phyloP scores from a whole-genome alignment of 306 rosid species.

The Spatholobus suberectus region DNA sequence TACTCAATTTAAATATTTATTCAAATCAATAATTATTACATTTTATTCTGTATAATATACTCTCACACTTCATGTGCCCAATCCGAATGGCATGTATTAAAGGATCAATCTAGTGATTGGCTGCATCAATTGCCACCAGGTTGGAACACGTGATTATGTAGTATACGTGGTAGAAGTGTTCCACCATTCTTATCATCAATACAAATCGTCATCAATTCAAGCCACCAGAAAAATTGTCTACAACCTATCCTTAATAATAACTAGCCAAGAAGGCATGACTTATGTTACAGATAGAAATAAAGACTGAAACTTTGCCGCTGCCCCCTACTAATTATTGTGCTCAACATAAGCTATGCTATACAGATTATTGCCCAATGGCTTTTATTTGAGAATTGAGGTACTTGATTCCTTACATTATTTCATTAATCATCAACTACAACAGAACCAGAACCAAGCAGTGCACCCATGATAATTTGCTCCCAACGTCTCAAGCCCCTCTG shows the following conservation, averaged over 20 bases:
- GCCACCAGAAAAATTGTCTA: not conserved
- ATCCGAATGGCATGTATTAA: not conserved
- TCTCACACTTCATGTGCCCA: not conserved
- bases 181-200: not conserved
- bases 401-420: slow-evolving; percentile 4
- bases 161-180: not conserved
- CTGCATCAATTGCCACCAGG: not conserved
- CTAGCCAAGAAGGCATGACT: not conserved
- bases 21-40: not conserved
- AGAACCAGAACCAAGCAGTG: slow-evolving; percentile 36
- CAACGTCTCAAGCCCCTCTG: slow-evolving; percentile 39
- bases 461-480: slow-evolving; percentile 30
- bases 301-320: not conserved
- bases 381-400: not conserved
- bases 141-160: not conserved
- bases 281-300: not conserved
- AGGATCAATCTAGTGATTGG: not conserved
- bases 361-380: not conserved
- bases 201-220: not conserved
- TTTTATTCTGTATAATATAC: not conserved
- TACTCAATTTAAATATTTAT: too few relatives aligned
- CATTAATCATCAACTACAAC: slow-evolving; percentile 16
- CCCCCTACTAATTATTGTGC: not conserved
- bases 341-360: slow-evolving; percentile 7
- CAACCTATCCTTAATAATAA: not conserved